These are phyloP conservation scores for Alternaria solani DNA, from an alignment of 2,329 filamentous ascomycete species.

Conservation along the genomic window DNA sequence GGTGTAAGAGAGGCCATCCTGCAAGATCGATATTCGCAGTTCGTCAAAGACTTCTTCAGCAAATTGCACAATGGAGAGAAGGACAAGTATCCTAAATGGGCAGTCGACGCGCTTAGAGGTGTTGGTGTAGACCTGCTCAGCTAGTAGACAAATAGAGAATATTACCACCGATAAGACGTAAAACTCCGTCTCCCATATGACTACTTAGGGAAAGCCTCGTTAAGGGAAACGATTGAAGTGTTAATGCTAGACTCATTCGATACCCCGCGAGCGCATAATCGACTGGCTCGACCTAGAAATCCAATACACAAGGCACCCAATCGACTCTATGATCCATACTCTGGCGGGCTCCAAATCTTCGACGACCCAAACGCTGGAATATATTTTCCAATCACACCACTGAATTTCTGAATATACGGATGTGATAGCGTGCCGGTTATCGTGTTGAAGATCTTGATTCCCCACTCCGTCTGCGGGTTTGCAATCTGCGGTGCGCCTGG, in stretches of 20 bases:
- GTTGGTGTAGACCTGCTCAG: conserved; percentile 70
- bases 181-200: background rate
- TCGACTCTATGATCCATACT: conserved; percentile 29
- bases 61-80: conserved; percentile 71
- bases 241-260: background rate
- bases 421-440: conserved; percentile 26
- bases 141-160: conserved; percentile 16
- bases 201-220: background rate
- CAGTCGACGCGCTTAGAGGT: conserved; percentile 75
- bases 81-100: conserved; percentile 80
- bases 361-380: conserved; percentile 27
- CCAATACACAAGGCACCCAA: background rate
- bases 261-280: background rate
- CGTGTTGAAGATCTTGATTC: conserved; percentile 28
- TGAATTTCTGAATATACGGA: conserved; percentile 16
- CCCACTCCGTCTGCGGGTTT: conserved; percentile 38
- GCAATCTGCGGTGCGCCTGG: conserved; percentile 36
- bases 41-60: conserved; percentile 79
- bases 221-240: background rate
- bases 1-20: conserved; percentile 78
- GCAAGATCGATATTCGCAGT: conserved; percentile 80
- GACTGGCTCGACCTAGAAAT: background rate
- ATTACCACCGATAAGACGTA: background rate
- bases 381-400: conserved; percentile 20
- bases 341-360: conserved; percentile 21